A percentile compares a stretch with the other conserved stretches of the same genome.
Conservation (phyloP, 805 yeast species). For the Yarrowia hollandica region DNA sequence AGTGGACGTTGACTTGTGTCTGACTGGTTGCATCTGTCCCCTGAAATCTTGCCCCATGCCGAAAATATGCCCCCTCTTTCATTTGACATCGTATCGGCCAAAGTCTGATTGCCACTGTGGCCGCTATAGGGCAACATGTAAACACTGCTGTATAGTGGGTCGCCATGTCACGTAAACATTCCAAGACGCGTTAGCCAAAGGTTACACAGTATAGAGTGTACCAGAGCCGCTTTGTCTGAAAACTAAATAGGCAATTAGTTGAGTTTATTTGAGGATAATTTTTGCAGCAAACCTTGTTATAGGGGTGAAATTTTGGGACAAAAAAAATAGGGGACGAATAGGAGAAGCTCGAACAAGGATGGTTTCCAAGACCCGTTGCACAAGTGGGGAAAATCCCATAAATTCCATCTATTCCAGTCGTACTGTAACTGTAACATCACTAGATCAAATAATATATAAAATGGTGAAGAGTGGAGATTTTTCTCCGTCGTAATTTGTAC, state of each 20-base stretch:
- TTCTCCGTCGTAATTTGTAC: too few species aligned
- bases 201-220: too few species aligned
- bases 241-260: background rate
- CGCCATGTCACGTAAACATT: conserved; percentile 14
- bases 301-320: too few species aligned
- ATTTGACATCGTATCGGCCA: background rate
- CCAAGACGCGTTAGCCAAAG: background rate
- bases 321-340: background rate
- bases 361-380: too few species aligned
- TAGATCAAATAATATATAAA: too few species aligned
- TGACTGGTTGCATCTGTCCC: too few species aligned
- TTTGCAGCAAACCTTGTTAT: background rate
- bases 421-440: too few species aligned
- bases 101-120: background rate
- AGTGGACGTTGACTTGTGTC: too few species aligned
- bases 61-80: background rate
- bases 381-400: too few species aligned
- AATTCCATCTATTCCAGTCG: too few species aligned
- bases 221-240: background rate
- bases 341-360: too few species aligned
- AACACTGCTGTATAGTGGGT: conserved; percentile 1
- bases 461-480: too few species aligned
- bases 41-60: background rate
- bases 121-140: background rate
- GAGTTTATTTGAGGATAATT: background rate